Conservation (phyloP, 2,329 filamentous ascomycete species). For the Cordyceps cicadae region DNA sequence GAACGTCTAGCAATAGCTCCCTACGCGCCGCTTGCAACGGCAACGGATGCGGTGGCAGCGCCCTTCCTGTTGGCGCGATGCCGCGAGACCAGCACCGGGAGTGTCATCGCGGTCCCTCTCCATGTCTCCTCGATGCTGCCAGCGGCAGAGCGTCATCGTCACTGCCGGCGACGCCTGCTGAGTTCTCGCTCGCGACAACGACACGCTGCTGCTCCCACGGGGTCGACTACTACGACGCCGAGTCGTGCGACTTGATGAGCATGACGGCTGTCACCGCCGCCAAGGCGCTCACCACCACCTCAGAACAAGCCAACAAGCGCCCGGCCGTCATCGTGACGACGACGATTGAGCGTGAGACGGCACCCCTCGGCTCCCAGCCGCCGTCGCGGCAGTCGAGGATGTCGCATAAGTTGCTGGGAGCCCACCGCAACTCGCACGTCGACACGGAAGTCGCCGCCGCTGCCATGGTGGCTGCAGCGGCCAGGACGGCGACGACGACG, state of each 20-base stretch:
- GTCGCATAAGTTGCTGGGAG: not conserved
- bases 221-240: constrained; percentile 13
- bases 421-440: not conserved
- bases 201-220: constrained; percentile 14
- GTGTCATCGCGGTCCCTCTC: not conserved
- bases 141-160: not conserved
- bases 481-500: not conserved
- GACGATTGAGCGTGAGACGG: constrained; percentile 8
- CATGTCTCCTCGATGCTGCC: not conserved
- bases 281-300: not conserved
- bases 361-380: not conserved
- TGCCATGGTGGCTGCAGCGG: not conserved
- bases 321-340: constrained; percentile 10
- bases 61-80: not conserved
- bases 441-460: not conserved
- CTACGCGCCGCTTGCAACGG: constrained; percentile 7
- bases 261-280: not conserved
- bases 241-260: constrained; percentile 6
- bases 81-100: not conserved
- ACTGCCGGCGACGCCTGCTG: constrained; percentile 16
- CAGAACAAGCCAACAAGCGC: not conserved
- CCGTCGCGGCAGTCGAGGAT: not conserved
- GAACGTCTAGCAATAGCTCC: constrained; percentile 20
- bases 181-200: constrained; percentile 20
- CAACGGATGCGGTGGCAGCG: not conserved